Conservation (phyloP, 208 protist species). For the Trypanosoma boissoni region DNA sequence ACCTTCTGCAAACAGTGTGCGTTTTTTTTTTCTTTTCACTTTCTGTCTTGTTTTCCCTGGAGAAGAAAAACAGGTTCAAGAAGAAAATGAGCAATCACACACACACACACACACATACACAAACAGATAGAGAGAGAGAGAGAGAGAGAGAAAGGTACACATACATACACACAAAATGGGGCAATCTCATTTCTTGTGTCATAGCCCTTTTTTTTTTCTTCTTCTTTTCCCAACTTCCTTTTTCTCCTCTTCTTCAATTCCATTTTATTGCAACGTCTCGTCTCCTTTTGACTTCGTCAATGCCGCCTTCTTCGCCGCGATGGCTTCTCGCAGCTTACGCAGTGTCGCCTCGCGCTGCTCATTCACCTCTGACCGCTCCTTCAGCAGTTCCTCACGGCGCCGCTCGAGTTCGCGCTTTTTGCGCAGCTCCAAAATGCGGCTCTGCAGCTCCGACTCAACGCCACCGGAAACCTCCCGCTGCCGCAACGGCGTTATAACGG, state of each 20-base stretch:
- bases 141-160: neutral
- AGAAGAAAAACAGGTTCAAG: neutral
- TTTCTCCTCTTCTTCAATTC: neutral
- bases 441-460: constrained; percentile 80
- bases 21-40: too few species aligned
- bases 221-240: neutral
- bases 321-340: constrained; percentile 68
- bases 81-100: neutral
- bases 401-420: constrained; percentile 85
- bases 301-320: constrained; percentile 80
- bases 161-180: neutral
- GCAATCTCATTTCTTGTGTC: neutral
- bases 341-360: constrained; percentile 72
- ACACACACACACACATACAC: neutral
- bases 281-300: constrained; percentile 29
- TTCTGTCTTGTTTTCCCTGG: too few species aligned
- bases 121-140: neutral
- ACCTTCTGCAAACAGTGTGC: too few species aligned
- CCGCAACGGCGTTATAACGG: constrained; percentile 68
- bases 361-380: constrained; percentile 47
- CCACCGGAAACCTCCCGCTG: constrained; percentile 66
- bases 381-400: constrained; percentile 62
- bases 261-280: neutral
- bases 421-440: constrained; percentile 75
- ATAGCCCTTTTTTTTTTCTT: neutral